Conservation (phyloP, 73 alveolate genomes). For the Tetrahymena elliotti region DNA sequence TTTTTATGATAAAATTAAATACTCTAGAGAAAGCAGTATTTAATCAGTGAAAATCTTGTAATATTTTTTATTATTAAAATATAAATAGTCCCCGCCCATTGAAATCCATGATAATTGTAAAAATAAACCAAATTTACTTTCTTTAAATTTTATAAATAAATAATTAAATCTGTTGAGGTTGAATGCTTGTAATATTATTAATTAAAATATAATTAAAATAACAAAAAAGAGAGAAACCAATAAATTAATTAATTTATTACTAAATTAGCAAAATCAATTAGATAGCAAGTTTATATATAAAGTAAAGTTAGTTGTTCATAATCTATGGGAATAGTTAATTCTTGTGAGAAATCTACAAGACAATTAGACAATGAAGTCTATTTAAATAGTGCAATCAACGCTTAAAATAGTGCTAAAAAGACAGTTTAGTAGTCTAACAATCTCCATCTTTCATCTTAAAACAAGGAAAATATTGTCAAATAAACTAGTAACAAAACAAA, state of each 20-base stretch:
- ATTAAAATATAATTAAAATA: no score
- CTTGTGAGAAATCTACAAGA: not conserved
- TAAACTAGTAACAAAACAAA: not conserved
- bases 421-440: not conserved
- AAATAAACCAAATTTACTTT: not conserved
- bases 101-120: not conserved
- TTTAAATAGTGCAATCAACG: not conserved
- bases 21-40: not conserved
- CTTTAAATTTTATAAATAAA: no score
- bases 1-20: not conserved
- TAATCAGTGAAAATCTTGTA: not conserved
- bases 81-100: not conserved
- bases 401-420: not conserved
- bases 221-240: not conserved
- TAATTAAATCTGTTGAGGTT: not conserved
- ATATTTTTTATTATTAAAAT: no score
- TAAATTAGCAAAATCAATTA: not conserved
- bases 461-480: not conserved
- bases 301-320: no score
- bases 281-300: not conserved
- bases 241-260: no score
- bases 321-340: not conserved
- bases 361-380: not conserved
- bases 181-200: no score
- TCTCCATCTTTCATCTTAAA: not conserved